Conservation (phyloP, 208 protist species). For the Acanthamoeba castellanii region DNA sequence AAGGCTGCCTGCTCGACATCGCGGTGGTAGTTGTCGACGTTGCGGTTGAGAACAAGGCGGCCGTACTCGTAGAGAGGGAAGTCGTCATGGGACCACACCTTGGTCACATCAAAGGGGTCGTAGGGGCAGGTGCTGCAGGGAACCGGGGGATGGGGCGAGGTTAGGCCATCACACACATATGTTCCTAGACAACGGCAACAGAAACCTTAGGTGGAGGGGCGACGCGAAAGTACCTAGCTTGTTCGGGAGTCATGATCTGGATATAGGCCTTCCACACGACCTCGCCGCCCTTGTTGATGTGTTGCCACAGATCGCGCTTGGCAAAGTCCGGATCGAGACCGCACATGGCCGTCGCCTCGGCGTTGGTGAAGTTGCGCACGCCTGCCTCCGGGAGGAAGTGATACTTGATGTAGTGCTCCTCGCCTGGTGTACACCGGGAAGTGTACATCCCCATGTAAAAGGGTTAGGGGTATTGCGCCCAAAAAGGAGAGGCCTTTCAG, state of each 20-base stretch:
- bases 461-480: no score
- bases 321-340: slow-evolving; percentile 87
- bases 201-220: not conserved
- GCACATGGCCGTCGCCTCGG: slow-evolving; percentile 87
- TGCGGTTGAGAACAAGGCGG: slow-evolving; percentile 90
- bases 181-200: no score
- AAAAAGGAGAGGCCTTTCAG: no score
- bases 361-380: slow-evolving; percentile 86
- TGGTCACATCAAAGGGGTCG: slow-evolving; percentile 92
- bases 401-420: slow-evolving; percentile 89
- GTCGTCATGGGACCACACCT: slow-evolving; percentile 91
- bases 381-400: slow-evolving; percentile 90
- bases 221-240: not conserved
- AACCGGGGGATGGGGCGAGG: not conserved
- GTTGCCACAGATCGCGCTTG: slow-evolving; percentile 90
- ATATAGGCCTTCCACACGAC: slow-evolving; percentile 89
- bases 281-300: slow-evolving; percentile 79
- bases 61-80: slow-evolving; percentile 90
- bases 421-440: not conserved
- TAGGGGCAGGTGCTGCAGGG: slow-evolving; percentile 83
- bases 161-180: not conserved
- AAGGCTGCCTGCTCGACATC: slow-evolving; percentile 92
- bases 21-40: slow-evolving; percentile 93
- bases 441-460: no score
- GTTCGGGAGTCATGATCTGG: slow-evolving; percentile 88